These are phyloP conservation scores for Diaporthe helianthi DNA, from an alignment of 2,329 filamentous ascomycete genomes.

Conservation along the genomic window DNA sequence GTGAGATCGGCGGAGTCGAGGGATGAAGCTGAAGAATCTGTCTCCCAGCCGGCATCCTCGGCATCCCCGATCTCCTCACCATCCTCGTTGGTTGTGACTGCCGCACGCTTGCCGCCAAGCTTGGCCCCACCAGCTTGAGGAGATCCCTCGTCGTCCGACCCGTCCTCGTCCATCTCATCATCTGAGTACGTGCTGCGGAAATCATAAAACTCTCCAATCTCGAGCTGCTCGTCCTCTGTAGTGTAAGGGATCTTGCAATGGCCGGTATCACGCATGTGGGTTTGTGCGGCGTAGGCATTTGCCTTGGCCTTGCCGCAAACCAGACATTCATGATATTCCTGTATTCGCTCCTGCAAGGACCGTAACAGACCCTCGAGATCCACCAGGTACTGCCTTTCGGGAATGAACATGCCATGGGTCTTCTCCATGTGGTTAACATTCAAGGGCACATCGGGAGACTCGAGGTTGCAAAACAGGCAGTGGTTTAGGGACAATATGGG, in stretches of 20 bases:
- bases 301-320: slow-evolving; percentile 86
- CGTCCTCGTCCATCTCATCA: slow-evolving; percentile 68
- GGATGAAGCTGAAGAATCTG: slow-evolving; percentile 88
- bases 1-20: slow-evolving; percentile 85
- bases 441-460: slow-evolving; percentile 76
- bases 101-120: slow-evolving; percentile 66
- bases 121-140: slow-evolving; percentile 69
- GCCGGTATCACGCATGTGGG: slow-evolving; percentile 95
- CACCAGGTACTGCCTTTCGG: slow-evolving; percentile 83
- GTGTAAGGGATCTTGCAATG: slow-evolving; percentile 97
- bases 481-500: slow-evolving; percentile 52
- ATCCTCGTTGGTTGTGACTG: slow-evolving; percentile 57
- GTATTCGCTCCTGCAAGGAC: slow-evolving; percentile 81
- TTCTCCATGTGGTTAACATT: slow-evolving; percentile 91
- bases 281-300: slow-evolving; percentile 82
- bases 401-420: slow-evolving; percentile 94
- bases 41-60: slow-evolving; percentile 88
- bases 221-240: slow-evolving; percentile 86
- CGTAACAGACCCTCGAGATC: slow-evolving; percentile 82
- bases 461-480: slow-evolving; percentile 93
- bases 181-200: slow-evolving; percentile 97
- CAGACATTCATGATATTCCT: slow-evolving; percentile 82
- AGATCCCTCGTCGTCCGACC: slow-evolving; percentile 64
- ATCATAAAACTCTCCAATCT: slow-evolving; percentile 96
- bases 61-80: slow-evolving; percentile 61